Conservation (phyloP, 164 flowering plant genomes). For the Macadamia integrifolia region DNA sequence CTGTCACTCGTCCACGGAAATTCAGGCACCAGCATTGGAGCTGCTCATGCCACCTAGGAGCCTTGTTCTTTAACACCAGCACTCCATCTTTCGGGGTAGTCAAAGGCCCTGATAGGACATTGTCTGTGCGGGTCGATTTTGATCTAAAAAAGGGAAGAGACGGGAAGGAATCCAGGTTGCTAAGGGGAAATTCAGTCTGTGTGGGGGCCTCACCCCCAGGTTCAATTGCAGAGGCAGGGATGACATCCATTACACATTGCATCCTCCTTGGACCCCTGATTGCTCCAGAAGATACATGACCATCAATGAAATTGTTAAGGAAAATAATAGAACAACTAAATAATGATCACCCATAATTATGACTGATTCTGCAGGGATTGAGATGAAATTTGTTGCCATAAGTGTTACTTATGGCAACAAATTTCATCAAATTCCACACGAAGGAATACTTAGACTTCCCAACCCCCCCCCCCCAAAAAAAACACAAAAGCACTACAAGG, state of each 20-base stretch:
- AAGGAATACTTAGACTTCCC: no score
- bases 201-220: conserved; percentile 72
- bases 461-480: no score
- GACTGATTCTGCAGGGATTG: not conserved
- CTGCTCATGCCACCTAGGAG: conserved; percentile 89
- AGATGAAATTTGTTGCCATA: not conserved
- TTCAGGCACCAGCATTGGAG: conserved; percentile 85
- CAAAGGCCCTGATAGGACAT: conserved; percentile 33
- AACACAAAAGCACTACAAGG: no score
- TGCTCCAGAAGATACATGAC: not conserved
- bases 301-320: not conserved
- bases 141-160: conserved; percentile 47
- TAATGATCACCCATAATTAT: not conserved
- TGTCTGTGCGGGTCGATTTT: conserved; percentile 37
- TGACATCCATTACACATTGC: conserved; percentile 57
- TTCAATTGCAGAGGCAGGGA: conserved; percentile 54
- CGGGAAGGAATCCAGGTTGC: conserved; percentile 39
- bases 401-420: not conserved
- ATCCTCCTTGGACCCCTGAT: conserved; percentile 78
- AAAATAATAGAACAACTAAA: not conserved
- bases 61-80: conserved; percentile 53
- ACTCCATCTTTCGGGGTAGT: conserved; percentile 34
- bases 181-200: conserved; percentile 45
- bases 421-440: no score
- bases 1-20: conserved; percentile 73